Base-by-base conservation (phyloP, 2,329 filamentous ascomycete species). In the Akanthomyces muscarius region DNA sequence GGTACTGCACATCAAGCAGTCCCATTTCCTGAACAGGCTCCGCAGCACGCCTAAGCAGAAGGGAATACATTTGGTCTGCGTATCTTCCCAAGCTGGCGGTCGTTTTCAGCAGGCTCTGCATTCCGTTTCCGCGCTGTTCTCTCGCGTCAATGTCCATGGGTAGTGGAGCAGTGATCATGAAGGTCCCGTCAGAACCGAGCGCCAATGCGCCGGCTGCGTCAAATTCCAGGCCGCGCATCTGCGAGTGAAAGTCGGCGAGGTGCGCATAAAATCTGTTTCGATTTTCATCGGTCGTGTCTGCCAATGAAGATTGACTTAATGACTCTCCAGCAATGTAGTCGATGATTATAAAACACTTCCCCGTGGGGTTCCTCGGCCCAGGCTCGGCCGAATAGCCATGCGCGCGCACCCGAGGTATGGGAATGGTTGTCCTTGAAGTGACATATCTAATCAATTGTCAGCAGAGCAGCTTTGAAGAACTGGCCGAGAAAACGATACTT, bases 191-290 rank as follows among this genome's bases (percentile, higher is more conserved):
- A 3, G 42, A 18, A 3, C 45, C 44, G 11, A 55, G 51, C 10
- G 21, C 8, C 4, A 62, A 33, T 3, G 60, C 42, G 2, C 60
- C 60, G 5, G 51, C 60, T 1, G 42, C 51, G 30, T 62, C 60
- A 41, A 62, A 55, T 21, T 56, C 60, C 5, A 55, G 30, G 5
- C 23, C 23, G 51, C 60, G 60, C 51, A 62, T 55, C 44, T 62
- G 60, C 8, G 60, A 48, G 23, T 48, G 55, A 25, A 62, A 48
- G 21, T 44, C 21, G n/a, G 51, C 60, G 1, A 62, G 38, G 3
- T 50, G 16, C 2, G 51, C 47, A 38, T 56, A 56, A 8, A 62
- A 62, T 18, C 60, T 45, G n/a, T 36, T 44, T 11, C 41, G 28
- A 11, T 56, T 51, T 13, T 50, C 51, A 6, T 28, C 21, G 5